Evolutionary conservation across 805 yeast species (phyloP), one percentile per base, ranked within the genome.

Genomic region (Wickerhamiella vanderwaltii): DNA sequence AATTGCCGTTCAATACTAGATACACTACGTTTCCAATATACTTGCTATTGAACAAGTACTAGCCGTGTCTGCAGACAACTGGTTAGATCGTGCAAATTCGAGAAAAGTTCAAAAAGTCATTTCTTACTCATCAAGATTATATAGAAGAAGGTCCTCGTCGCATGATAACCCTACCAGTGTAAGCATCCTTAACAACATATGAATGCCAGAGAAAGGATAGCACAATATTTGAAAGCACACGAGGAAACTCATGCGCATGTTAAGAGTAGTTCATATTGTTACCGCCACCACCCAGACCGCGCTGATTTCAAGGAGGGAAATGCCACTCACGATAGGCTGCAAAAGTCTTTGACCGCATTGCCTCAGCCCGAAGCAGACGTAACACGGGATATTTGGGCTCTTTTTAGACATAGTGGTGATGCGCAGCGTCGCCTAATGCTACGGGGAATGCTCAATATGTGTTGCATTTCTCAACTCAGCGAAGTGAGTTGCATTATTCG

Each of bases 401-500:
- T 78, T 7, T 88, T 85, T 59, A 71, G 77, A 40, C 83, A 80
- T 33, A 81, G 88, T 19, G 83, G 80, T 4, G 62, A 68, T 29
- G 72, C 69, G 33, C 83, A 80, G 55, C 67, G 96, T 41, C 72
- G 74, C 38, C 64, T 88, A 33, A 82, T 88, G 1, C 62, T 91
- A 38, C 80, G 81, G 56, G 96, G 97, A 1, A 62, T 91, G 26
- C 63, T 91, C 33, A 68, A 84, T 4, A 94, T 85, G 58, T 85
- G 97, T 59, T 91, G 98, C 53, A 87, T 85, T 63, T 96, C 97
- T 1, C 95, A 87, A 56, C 67, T 91, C 16, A 83, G 94, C n/a
- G 75, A 77, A 46, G 73, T 88, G 3, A 73, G 93, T 1, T 77
- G 80, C 49, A 88, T 85, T 54, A 80, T 91, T 16, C 72, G 78